Conservation (phyloP, 2,329 filamentous ascomycete genomes). For the Fusarium buharicum region DNA sequence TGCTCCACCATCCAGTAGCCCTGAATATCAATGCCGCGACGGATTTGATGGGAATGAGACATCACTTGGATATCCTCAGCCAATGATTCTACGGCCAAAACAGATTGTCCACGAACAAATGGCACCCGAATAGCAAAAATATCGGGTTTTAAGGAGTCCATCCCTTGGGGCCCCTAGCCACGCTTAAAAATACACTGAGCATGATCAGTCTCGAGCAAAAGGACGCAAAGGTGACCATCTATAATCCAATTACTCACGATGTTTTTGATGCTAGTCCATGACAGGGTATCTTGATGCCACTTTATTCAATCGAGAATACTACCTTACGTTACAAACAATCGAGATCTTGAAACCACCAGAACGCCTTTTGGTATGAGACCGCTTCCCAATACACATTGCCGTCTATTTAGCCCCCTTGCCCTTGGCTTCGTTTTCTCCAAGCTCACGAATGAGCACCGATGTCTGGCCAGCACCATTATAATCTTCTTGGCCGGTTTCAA, state of each 20-base stretch:
- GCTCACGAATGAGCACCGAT: conserved; percentile 82
- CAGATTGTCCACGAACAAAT: background rate
- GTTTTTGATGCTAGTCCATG: conserved; percentile 27
- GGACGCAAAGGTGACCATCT: background rate
- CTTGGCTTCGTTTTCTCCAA: conserved; percentile 89
- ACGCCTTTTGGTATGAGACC: conserved; percentile 47
- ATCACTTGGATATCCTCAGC: conserved; percentile 22
- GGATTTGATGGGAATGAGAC: conserved; percentile 45
- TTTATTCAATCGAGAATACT: conserved; percentile 35
- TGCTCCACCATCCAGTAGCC: conserved; percentile 8
- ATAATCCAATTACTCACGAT: conserved; percentile 1
- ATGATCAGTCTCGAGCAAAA: background rate
- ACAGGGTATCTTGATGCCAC: conserved; percentile 49
- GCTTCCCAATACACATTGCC: conserved; percentile 12
- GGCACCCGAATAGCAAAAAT: background rate
- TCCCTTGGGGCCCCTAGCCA: conserved; percentile 11
- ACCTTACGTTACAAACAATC: conserved; percentile 40
- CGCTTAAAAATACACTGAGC: background rate
- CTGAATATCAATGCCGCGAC: conserved; percentile 47
- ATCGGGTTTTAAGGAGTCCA: conserved; percentile 4
- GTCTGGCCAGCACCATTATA: conserved; percentile 77
- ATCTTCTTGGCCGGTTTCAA: conserved; percentile 87
- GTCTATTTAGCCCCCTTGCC: conserved; percentile 77
- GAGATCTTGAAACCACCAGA: conserved; percentile 44
- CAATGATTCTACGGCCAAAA: conserved; percentile 5